Conservation (phyloP, 2,329 filamentous ascomycete species). For the Xylaria digitata region DNA sequence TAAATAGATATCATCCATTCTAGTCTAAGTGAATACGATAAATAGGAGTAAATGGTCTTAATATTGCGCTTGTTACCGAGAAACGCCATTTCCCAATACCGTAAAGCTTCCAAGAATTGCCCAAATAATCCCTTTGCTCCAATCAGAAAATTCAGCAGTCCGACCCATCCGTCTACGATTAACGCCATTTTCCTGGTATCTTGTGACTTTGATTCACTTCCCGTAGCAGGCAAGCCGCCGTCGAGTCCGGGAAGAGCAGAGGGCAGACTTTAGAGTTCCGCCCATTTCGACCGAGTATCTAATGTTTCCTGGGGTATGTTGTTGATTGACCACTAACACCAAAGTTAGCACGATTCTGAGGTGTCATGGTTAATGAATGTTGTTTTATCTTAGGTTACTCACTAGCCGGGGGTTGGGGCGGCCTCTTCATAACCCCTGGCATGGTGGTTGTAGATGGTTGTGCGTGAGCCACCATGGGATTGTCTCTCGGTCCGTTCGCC, state of each 20-base stretch:
- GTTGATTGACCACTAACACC: background rate
- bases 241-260: background rate
- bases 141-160: background rate
- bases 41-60: background rate
- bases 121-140: background rate
- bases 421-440: constrained; percentile 21
- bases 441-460: constrained; percentile 22
- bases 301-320: background rate
- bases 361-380: background rate
- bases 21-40: constrained; percentile 13
- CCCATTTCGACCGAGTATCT: background rate
- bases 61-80: constrained; percentile 2
- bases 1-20: background rate
- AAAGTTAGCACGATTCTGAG: constrained; percentile 9
- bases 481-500: constrained; percentile 8
- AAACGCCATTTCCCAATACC: constrained; percentile 14
- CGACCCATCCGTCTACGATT: constrained; percentile 5
- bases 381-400: constrained; percentile 9
- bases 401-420: constrained; percentile 35
- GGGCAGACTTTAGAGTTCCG: background rate
- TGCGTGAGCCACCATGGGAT: background rate
- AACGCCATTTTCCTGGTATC: constrained; percentile 14
- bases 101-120: background rate
- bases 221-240: background rate
- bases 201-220: background rate